These are phyloP conservation scores for Letharia columbiana DNA, from an alignment of 495 filamentous ascomycete genomes.

Conservation along the genomic window DNA sequence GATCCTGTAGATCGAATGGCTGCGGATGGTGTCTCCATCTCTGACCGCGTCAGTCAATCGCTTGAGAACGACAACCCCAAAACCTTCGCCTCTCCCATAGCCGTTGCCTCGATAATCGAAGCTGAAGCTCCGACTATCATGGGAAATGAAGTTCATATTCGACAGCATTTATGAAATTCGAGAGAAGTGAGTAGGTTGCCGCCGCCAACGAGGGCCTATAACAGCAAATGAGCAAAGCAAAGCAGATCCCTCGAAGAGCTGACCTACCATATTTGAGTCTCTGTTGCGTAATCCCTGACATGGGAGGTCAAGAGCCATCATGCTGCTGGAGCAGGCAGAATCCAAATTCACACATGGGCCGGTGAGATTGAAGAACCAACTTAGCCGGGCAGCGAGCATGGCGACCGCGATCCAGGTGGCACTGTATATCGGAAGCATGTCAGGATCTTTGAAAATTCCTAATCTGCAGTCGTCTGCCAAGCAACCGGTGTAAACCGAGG, in stretches of 20 bases:
- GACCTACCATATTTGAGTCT: conserved; percentile 29
- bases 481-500: conserved; percentile 22
- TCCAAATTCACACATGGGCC: conserved; percentile 77
- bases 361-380: conserved; percentile 74
- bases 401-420: conserved; percentile 2
- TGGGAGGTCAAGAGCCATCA: conserved; percentile 35
- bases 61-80: conserved; percentile 40
- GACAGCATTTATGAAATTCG: not conserved
- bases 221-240: too few relatives aligned
- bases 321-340: conserved; percentile 47
- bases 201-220: conserved; percentile 37
- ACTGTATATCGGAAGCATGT: not conserved
- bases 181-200: conserved; percentile 31
- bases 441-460: conserved; percentile 18
- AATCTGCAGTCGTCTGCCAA: too few relatives aligned
- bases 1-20: conserved; percentile 29
- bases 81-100: conserved; percentile 41
- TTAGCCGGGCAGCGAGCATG: conserved; percentile 28
- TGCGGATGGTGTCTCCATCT: conserved; percentile 42
- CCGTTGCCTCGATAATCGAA: conserved; percentile 43
- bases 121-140: conserved; percentile 36
- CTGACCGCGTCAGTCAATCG: conserved; percentile 41
- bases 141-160: conserved; percentile 38
- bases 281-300: conserved; percentile 31
- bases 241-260: too few relatives aligned